Evolutionary conservation across 1,284 basidiomycete genomes (phyloP).

Genomic region (Moniliophthora roreri): DNA sequence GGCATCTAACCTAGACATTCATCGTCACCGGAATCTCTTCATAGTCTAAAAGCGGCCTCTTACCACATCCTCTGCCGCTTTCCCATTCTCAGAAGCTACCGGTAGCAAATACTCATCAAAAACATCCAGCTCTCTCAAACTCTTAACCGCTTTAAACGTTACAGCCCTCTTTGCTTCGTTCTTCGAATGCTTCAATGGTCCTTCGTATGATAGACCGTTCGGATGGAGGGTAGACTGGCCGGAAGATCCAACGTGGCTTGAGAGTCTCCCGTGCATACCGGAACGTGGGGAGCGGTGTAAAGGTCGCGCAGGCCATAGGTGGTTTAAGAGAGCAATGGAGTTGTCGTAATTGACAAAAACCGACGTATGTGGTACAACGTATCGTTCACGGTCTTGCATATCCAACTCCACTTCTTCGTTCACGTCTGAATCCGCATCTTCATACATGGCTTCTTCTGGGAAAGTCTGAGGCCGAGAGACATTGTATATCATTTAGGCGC

Average conservation of each 20-base stretch:
- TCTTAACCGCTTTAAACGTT: constrained; percentile 72
- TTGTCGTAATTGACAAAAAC: constrained; percentile 78
- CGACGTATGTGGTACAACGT: constrained; percentile 68
- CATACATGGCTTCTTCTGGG: constrained; percentile 1
- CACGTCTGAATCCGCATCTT: constrained; percentile 34
- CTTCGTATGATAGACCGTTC: constrained; percentile 52
- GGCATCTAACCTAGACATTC: constrained; percentile 55
- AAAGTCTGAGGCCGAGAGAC: neutral
- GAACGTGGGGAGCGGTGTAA: constrained; percentile 60
- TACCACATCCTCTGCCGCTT: constrained; percentile 56
- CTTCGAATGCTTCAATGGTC: constrained; percentile 62
- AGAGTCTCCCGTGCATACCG: constrained; percentile 56
- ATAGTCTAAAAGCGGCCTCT: constrained; percentile 34
- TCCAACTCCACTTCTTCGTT: constrained; percentile 45
- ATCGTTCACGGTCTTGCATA: constrained; percentile 68
- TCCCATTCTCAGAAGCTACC: constrained; percentile 37
- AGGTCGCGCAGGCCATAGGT: constrained; percentile 72
- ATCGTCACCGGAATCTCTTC: constrained; percentile 47
- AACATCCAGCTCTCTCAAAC: constrained; percentile 65
- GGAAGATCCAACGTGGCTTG: constrained; percentile 15
- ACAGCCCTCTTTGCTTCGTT: constrained; percentile 79
- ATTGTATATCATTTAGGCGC: constrained; percentile 60
- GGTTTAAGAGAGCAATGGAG: constrained; percentile 65
- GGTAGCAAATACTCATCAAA: constrained; percentile 82
- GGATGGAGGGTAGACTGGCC: constrained; percentile 48